Conservation (phyloP, 352 stramenopile genomes). For the Phytophthora kernoviae region DNA sequence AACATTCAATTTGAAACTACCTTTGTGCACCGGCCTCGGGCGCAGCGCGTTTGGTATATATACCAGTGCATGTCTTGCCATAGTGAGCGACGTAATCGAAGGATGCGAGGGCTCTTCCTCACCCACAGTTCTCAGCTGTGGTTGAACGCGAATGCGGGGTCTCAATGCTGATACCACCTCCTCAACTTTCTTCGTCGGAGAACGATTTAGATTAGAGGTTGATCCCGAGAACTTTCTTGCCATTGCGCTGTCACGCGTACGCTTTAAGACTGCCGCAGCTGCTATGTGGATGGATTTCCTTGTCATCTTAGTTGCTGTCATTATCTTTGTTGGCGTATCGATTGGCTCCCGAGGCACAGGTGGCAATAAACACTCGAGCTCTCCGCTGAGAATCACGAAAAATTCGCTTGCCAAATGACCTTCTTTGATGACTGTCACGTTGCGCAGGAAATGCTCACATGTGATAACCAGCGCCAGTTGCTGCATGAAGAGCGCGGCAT, state of each 20-base stretch:
- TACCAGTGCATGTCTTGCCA: slow-evolving; percentile 6
- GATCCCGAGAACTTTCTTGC: slow-evolving; percentile 19
- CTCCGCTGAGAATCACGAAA: slow-evolving; percentile 72
- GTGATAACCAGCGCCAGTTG: slow-evolving; percentile 39
- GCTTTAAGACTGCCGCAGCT: slow-evolving; percentile 22
- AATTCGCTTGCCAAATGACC: slow-evolving; percentile 55
- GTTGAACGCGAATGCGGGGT: neutral
- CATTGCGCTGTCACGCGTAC: slow-evolving; percentile 24
- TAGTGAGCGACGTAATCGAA: neutral
- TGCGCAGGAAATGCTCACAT: slow-evolving; percentile 65
- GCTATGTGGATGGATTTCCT: slow-evolving; percentile 25
- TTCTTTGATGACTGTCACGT: slow-evolving; percentile 59
- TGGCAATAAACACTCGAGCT: slow-evolving; percentile 56
- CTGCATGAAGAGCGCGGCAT: slow-evolving; percentile 36
- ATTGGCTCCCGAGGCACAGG: slow-evolving; percentile 19
- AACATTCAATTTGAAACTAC: slow-evolving; percentile 22
- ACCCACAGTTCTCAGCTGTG: slow-evolving; percentile 7
- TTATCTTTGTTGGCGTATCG: slow-evolving; percentile 1
- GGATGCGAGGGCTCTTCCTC: slow-evolving; percentile 6
- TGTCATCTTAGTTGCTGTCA: slow-evolving; percentile 8
- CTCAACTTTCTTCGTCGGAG: neutral
- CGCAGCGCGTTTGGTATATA: slow-evolving; percentile 11
- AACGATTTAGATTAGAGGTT: slow-evolving; percentile 12
- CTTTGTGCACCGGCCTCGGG: slow-evolving; percentile 21
- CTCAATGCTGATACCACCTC: slow-evolving; percentile 3